Conservation (phyloP, 768 basidiomycete genomes). For the Boletus rex-veris region DNA sequence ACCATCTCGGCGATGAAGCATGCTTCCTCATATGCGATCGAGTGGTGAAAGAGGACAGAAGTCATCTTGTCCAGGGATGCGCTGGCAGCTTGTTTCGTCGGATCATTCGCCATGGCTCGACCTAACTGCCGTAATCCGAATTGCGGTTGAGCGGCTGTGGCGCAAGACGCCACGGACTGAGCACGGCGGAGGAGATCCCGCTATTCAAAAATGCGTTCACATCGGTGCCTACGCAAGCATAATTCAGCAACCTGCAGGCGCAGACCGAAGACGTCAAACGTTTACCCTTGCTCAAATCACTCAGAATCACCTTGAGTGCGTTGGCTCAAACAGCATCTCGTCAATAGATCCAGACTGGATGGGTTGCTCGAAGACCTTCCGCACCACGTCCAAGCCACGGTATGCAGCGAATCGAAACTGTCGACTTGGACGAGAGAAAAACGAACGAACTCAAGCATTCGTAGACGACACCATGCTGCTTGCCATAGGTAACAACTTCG, state of each 20-base stretch:
- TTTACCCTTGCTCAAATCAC: slow-evolving; percentile 59
- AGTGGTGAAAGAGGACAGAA: slow-evolving; percentile 64
- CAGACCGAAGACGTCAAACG: background rate
- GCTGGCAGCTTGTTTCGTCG: slow-evolving; percentile 48
- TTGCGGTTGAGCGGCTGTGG: slow-evolving; percentile 76
- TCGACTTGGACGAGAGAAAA: slow-evolving; percentile 30
- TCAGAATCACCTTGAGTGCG: slow-evolving; percentile 63
- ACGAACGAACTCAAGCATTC: too few relatives aligned
- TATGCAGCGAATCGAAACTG: slow-evolving; percentile 75
- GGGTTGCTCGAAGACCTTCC: slow-evolving; percentile 63
- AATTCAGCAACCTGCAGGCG: background rate
- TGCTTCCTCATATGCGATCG: slow-evolving; percentile 74
- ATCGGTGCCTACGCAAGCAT: slow-evolving; percentile 32
- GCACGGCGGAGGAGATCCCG: slow-evolving; percentile 59
- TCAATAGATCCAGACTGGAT: slow-evolving; percentile 47
- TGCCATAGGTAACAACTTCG: too few relatives aligned
- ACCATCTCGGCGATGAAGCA: slow-evolving; percentile 81
- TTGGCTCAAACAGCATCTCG: slow-evolving; percentile 57
- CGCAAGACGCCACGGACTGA: slow-evolving; percentile 85
- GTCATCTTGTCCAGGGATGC: slow-evolving; percentile 64
- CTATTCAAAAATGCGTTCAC: slow-evolving; percentile 51
- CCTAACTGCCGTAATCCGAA: slow-evolving; percentile 73
- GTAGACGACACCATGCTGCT: too few relatives aligned
- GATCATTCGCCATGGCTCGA: slow-evolving; percentile 58
- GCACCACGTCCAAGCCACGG: slow-evolving; percentile 67